phyloP scores from a whole-genome alignment of 1,284 basidiomycete species.

The Trametes pubescens region DNA sequence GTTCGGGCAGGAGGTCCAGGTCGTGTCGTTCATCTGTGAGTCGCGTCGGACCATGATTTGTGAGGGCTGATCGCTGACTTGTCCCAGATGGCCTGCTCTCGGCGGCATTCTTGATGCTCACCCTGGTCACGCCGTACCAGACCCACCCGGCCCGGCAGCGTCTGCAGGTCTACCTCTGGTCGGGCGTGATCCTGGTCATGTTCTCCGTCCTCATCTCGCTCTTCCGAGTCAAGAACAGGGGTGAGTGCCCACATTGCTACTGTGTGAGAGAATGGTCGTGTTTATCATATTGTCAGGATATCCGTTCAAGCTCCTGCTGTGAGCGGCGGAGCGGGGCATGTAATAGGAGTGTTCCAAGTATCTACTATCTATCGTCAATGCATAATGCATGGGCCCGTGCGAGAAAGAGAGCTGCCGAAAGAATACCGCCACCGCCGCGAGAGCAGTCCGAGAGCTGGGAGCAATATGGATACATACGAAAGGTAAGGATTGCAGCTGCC shows the following conservation, averaged over 20 bases:
- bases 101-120: constrained; percentile 85
- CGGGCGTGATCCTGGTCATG: constrained; percentile 81
- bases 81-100: constrained; percentile 83
- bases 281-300: constrained; percentile 58
- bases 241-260: constrained; percentile 49
- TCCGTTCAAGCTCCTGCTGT: constrained; percentile 78
- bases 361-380: constrained; percentile 33
- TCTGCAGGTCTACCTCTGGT: constrained; percentile 91
- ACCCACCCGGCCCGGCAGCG: constrained; percentile 81
- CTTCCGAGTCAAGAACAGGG: constrained; percentile 93
- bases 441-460: constrained; percentile 12
- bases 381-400: constrained; percentile 25
- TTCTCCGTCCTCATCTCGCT: constrained; percentile 90
- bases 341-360: constrained; percentile 32
- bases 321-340: constrained; percentile 25
- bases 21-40: constrained; percentile 89
- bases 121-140: constrained; percentile 83
- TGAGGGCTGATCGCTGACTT: constrained; percentile 11
- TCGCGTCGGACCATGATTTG: constrained; percentile 36
- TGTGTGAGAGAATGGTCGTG: constrained; percentile 6
- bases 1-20: constrained; percentile 92
- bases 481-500: not conserved
- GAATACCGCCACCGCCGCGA: constrained; percentile 10
- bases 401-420: constrained; percentile 19
- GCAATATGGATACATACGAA: constrained; percentile 27